Conservation (phyloP, 2,329 filamentous ascomycete genomes). For the Cryphonectria naterciae region DNA sequence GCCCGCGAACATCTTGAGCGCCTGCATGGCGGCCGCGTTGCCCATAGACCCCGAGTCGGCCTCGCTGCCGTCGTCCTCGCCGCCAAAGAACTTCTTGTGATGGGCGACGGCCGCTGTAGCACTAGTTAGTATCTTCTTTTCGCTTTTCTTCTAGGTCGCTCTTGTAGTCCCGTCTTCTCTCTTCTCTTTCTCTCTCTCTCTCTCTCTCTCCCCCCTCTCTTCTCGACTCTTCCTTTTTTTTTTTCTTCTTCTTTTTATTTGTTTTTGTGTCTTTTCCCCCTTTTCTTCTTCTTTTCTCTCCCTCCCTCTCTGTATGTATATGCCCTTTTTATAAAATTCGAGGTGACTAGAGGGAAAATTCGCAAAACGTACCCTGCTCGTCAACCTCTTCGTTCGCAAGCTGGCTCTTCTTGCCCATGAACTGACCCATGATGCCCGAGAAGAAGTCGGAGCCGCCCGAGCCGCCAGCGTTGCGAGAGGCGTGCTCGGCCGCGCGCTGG, state of each 20-base stretch:
- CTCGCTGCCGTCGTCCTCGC: slow-evolving; percentile 50
- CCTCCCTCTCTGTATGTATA: not conserved
- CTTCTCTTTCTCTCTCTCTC: not conserved
- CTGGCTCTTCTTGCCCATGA: slow-evolving; percentile 54
- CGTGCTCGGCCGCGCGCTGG: slow-evolving; percentile 49
- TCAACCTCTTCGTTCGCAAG: slow-evolving; percentile 52
- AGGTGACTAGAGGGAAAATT: not conserved
- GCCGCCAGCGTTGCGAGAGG: slow-evolving; percentile 49
- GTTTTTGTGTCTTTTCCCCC: not conserved
- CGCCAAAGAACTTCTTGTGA: slow-evolving; percentile 76
- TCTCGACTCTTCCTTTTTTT: too few species aligned
- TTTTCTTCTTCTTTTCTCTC: not conserved
- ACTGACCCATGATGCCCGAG: slow-evolving; percentile 49
- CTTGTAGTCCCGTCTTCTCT: not conserved
- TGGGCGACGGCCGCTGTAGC: slow-evolving; percentile 68
- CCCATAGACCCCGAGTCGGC: slow-evolving; percentile 62
- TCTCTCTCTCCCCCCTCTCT: not conserved
- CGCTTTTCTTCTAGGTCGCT: not conserved
- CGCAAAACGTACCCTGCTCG: slow-evolving; percentile 49
- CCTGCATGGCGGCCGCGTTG: slow-evolving; percentile 78
- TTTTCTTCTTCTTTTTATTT: not conserved
- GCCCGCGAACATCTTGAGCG: slow-evolving; percentile 76
- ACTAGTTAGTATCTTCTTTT: not conserved
- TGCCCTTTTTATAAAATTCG: not conserved
- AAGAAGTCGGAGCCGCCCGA: slow-evolving; percentile 55